phyloP scores from a whole-genome alignment of 768 basidiomycete species.

The Mycena galericulata region DNA sequence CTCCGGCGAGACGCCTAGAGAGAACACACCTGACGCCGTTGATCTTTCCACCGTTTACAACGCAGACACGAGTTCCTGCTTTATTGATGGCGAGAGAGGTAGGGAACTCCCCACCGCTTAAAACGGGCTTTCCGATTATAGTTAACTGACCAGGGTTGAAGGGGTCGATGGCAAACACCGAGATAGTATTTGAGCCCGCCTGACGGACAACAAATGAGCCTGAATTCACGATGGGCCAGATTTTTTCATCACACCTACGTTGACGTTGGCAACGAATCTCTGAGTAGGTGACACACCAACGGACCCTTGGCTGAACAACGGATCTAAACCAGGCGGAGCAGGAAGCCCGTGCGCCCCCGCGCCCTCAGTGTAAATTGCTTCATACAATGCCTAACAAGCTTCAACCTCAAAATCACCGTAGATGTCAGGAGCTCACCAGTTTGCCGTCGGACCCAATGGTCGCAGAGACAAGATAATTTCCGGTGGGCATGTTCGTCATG shows the following conservation, averaged over 20 bases:
- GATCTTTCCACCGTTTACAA: conserved; percentile 49
- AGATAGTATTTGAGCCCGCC: conserved; percentile 53
- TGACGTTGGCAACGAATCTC: conserved; percentile 21
- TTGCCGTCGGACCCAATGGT: conserved; percentile 45
- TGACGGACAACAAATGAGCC: conserved; percentile 12
- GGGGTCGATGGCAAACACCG: conserved; percentile 50
- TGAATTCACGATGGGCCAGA: neutral
- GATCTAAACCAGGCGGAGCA: conserved; percentile 34
- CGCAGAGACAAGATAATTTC: conserved; percentile 48
- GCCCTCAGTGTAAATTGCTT: conserved; percentile 32
- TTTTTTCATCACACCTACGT: neutral
- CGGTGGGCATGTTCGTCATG: conserved; percentile 51
- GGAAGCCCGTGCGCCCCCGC: conserved; percentile 37
- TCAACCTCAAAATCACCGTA: conserved; percentile 37
- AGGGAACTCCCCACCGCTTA: conserved; percentile 54
- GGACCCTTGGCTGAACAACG: conserved; percentile 44
- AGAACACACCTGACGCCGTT: conserved; percentile 49
- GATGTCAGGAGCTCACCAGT: conserved; percentile 34
- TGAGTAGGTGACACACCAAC: conserved; percentile 30
- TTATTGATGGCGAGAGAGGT: conserved; percentile 49
- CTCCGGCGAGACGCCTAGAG: neutral
- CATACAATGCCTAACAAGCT: conserved; percentile 34
- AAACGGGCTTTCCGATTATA: conserved; percentile 48
- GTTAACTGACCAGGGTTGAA: conserved; percentile 45
- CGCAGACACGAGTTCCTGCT: conserved; percentile 46